phyloP scores from a whole-genome alignment of 2,329 filamentous ascomycete species.

The Exutisphaerella laricina region DNA sequence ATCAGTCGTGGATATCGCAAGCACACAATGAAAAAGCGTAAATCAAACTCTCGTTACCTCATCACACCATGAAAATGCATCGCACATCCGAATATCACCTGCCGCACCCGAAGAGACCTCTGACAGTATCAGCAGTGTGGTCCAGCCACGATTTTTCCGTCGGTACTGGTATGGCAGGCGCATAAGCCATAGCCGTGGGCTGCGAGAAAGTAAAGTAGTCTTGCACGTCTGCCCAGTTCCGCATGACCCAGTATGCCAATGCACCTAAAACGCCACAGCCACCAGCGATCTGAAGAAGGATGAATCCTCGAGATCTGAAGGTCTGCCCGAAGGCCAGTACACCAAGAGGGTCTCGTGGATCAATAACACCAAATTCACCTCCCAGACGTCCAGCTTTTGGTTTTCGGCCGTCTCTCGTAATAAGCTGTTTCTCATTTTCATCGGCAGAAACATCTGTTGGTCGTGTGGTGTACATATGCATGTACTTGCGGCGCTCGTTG shows the following conservation, averaged over 20 bases:
- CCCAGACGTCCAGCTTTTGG: conserved; percentile 28
- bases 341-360: conserved; percentile 71
- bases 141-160: conserved; percentile 4
- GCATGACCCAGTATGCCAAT: conserved; percentile 42
- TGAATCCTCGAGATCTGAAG: conserved; percentile 58
- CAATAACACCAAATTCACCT: conserved; percentile 37
- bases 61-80: conserved; percentile 4
- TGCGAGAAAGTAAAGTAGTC: conserved; percentile 23
- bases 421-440: conserved; percentile 32
- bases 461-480: conserved; percentile 52
- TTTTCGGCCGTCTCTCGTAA: conserved; percentile 28
- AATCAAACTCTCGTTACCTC: neutral
- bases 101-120: neutral
- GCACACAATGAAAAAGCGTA: neutral
- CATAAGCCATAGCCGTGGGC: conserved; percentile 10
- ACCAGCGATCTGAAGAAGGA: conserved; percentile 67
- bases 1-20: neutral
- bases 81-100: neutral
- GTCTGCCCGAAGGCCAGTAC: conserved; percentile 58
- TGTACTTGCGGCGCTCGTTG: conserved; percentile 66
- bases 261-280: conserved; percentile 70
- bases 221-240: conserved; percentile 29
- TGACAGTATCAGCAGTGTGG: neutral
- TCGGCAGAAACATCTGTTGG: conserved; percentile 56
- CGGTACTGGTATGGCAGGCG: conserved; percentile 14